Evolutionary conservation across 495 filamentous ascomycete species (phyloP).

Genomic region (Penicillium crystallinum): DNA sequence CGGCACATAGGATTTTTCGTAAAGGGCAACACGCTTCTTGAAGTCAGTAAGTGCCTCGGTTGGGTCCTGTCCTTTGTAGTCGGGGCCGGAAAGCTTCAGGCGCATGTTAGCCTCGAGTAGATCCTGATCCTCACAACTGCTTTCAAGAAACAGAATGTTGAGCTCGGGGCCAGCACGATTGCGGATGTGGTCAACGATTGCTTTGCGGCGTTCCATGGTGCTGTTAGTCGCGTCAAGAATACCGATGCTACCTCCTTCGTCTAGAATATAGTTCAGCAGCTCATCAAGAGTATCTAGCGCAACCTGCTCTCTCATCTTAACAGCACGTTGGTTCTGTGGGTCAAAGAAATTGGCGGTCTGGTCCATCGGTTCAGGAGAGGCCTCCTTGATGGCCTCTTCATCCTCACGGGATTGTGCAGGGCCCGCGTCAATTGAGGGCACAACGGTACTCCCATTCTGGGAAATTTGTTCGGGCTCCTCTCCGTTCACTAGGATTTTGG

Average conservation of each 20-base stretch:
- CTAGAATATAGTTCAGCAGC: constrained; percentile 78
- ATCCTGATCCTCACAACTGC: constrained; percentile 74
- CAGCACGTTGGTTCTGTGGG: constrained; percentile 75
- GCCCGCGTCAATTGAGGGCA: constrained; percentile 23
- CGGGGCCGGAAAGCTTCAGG: constrained; percentile 91
- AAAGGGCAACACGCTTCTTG: constrained; percentile 86
- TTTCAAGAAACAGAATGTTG: constrained; percentile 90
- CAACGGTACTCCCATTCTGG: constrained; percentile 28
- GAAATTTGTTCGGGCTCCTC: constrained; percentile 28
- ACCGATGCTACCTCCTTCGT: constrained; percentile 83
- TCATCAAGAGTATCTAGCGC: constrained; percentile 91
- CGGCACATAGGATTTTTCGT: constrained; percentile 87
- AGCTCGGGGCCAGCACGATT: constrained; percentile 77
- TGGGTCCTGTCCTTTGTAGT: constrained; percentile 92
- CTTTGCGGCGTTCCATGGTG: constrained; percentile 76
- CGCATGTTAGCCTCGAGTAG: constrained; percentile 96
- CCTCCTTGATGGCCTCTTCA: constrained; percentile 26
- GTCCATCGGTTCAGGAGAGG: constrained; percentile 57
- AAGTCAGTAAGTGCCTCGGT: constrained; percentile 79
- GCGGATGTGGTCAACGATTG: constrained; percentile 77
- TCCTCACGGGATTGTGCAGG: constrained; percentile 12
- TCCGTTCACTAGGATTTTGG: constrained; percentile 48
- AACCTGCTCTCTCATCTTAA: constrained; percentile 81
- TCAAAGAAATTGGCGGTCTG: constrained; percentile 95
- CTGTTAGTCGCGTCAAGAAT: constrained; percentile 98